Evolutionary conservation across 2,329 filamentous ascomycete genomes (phyloP).

Genomic region (Daldinia sp.): DNA sequence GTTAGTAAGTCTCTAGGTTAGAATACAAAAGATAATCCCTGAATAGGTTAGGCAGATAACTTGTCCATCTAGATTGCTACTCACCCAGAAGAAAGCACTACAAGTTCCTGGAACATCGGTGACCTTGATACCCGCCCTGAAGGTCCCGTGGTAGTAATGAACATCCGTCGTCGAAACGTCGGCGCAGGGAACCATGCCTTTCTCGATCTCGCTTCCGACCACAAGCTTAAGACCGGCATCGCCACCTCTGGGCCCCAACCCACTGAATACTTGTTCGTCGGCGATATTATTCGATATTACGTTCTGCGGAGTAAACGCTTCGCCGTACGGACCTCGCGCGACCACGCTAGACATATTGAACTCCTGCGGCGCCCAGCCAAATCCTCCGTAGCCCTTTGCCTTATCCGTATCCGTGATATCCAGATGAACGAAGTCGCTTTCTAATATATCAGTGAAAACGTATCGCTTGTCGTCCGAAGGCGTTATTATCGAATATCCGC

Average conservation of each 20-base stretch:
- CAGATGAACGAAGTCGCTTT: slow-evolving; percentile 77
- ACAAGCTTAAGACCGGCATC: slow-evolving; percentile 68
- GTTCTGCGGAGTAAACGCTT: slow-evolving; percentile 70
- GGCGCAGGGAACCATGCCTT: slow-evolving; percentile 69
- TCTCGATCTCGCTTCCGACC: slow-evolving; percentile 60
- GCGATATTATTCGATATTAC: slow-evolving; percentile 65
- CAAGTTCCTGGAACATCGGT: slow-evolving; percentile 74
- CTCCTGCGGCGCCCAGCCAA: slow-evolving; percentile 71
- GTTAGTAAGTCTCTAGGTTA: slow-evolving; percentile 16
- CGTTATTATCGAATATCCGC: slow-evolving; percentile 73
- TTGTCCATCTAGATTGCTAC: slow-evolving; percentile 32
- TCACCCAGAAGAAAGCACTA: slow-evolving; percentile 83
- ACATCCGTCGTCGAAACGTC: slow-evolving; percentile 72
- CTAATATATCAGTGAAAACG: slow-evolving; percentile 76
- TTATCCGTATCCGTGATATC: slow-evolving; percentile 63
- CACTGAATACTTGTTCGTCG: slow-evolving; percentile 57
- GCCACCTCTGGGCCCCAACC: slow-evolving; percentile 58
- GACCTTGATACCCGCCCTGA: slow-evolving; percentile 74
- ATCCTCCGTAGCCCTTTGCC: slow-evolving; percentile 52
- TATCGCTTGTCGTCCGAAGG: slow-evolving; percentile 55
- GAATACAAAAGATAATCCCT: background rate
- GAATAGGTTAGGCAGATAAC: background rate
- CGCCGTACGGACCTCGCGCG: slow-evolving; percentile 74
- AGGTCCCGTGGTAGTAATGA: slow-evolving; percentile 78
- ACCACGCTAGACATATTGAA: slow-evolving; percentile 73